Conservation (phyloP, 257 asterid genomes). For the Vinca minor region DNA sequence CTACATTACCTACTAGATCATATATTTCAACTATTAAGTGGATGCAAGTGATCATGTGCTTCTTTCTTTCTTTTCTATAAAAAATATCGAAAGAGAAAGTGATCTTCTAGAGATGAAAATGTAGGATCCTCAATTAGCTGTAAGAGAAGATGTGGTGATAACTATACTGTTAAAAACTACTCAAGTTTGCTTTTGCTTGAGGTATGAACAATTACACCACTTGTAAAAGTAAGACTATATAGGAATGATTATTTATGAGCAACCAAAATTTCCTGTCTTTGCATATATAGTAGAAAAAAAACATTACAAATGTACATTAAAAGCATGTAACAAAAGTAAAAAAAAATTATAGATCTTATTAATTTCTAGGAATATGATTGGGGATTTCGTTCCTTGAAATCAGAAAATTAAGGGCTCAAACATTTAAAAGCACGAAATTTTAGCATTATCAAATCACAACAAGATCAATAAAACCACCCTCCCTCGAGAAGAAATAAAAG, state of each 20-base stretch:
- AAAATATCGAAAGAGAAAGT: too few relatives aligned
- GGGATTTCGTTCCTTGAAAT: too few relatives aligned
- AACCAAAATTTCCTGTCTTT: constrained; percentile 12
- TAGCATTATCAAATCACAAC: neutral
- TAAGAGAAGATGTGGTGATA: neutral
- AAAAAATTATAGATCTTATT: too few relatives aligned
- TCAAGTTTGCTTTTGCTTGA: constrained; percentile 62
- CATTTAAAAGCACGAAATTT: neutral
- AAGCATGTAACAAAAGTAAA: too few relatives aligned
- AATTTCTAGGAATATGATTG: too few relatives aligned
- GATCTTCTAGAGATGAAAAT: neutral
- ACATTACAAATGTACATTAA: neutral
- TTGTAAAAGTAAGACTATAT: constrained; percentile 20
- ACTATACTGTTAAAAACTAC: constrained; percentile 34
- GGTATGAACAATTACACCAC: constrained; percentile 49
- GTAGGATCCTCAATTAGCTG: neutral
- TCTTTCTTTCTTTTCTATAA: too few relatives aligned
- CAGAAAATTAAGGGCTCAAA: too few relatives aligned
- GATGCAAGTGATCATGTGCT: too few relatives aligned
- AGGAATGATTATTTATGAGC: constrained; percentile 10
- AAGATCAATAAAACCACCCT: too few relatives aligned
- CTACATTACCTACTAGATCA: too few relatives aligned
- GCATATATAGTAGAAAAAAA: constrained; percentile 7
- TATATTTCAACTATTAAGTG: too few relatives aligned
- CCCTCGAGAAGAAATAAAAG: constrained; percentile 1